phyloP scores from a whole-genome alignment of 805 yeast species.

The Kodamaea sagamina region DNA sequence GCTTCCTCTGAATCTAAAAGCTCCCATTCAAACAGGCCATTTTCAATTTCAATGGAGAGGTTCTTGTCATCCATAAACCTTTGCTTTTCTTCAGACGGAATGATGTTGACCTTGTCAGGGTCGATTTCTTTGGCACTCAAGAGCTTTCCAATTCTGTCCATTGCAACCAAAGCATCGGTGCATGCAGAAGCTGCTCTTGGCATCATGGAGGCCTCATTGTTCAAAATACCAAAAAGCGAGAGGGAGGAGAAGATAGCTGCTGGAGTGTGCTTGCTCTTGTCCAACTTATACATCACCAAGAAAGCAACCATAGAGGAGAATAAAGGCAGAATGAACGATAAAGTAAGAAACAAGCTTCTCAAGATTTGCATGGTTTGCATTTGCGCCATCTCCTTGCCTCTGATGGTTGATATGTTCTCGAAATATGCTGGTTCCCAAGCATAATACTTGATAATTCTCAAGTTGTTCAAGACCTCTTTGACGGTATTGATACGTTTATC shows the following conservation, averaged over 20 bases:
- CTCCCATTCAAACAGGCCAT: conserved; percentile 71
- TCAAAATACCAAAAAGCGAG: conserved; percentile 62
- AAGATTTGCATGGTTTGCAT: conserved; percentile 64
- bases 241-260: conserved; percentile 71
- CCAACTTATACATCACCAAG: conserved; percentile 38
- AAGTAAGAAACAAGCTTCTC: conserved; percentile 62
- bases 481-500: conserved; percentile 74
- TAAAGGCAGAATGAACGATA: conserved; percentile 66
- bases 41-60: conserved; percentile 48
- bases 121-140: conserved; percentile 48
- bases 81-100: conserved; percentile 25
- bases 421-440: conserved; percentile 89
- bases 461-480: conserved; percentile 74
- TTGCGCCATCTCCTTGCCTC: conserved; percentile 61
- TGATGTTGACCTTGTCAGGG: conserved; percentile 17
- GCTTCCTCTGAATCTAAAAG: conserved; percentile 20
- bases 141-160: conserved; percentile 56
- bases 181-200: conserved; percentile 71
- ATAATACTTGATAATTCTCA: conserved; percentile 82
- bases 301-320: conserved; percentile 65
- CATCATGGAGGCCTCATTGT: conserved; percentile 64
- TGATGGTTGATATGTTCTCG: conserved; percentile 51
- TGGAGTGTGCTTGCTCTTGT: conserved; percentile 43
- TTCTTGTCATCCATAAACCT: conserved; percentile 27
- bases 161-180: conserved; percentile 65